These are phyloP conservation scores for Linderina pennispora DNA, from an alignment of 192 early-diverging fungal genomes.

Conservation along the genomic window DNA sequence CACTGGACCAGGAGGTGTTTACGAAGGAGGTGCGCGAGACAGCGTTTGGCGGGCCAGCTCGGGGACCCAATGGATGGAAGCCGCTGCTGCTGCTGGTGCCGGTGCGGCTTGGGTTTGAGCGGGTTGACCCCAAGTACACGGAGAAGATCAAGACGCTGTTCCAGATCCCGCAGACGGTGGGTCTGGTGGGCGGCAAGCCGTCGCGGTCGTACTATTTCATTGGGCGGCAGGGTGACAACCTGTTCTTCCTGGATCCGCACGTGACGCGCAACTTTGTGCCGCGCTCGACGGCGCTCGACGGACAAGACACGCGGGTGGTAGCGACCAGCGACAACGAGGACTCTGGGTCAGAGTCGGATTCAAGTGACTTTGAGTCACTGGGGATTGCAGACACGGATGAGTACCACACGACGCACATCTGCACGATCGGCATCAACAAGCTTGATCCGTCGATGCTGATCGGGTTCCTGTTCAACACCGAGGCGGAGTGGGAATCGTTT, in stretches of 20 bases:
- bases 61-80: too few relatives aligned
- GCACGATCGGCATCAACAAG: constrained; percentile 36
- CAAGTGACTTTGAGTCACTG: constrained; percentile 37
- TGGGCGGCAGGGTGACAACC: constrained; percentile 38
- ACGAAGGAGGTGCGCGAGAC: constrained; percentile 42
- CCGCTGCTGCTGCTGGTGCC: constrained; percentile 45
- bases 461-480: constrained; percentile 45
- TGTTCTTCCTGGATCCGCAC: constrained; percentile 50
- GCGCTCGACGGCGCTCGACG: constrained; percentile 11
- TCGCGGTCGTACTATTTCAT: constrained; percentile 48
- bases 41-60: constrained; percentile 10
- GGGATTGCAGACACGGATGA: constrained; percentile 27
- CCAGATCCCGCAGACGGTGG: constrained; percentile 46
- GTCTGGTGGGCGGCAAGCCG: constrained; percentile 46
- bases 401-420: constrained; percentile 46
- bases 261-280: constrained; percentile 43
- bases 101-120: constrained; percentile 46
- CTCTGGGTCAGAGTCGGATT: constrained; percentile 32
- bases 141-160: constrained; percentile 46
- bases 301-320: neutral
- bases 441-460: constrained; percentile 50
- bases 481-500: constrained; percentile 46
- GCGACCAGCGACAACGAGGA: constrained; percentile 7
- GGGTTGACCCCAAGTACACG: constrained; percentile 36
- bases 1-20: constrained; percentile 46